phyloP scores from a whole-genome alignment of 2,329 filamentous ascomycete genomes.

The Blumeria graminis region DNA sequence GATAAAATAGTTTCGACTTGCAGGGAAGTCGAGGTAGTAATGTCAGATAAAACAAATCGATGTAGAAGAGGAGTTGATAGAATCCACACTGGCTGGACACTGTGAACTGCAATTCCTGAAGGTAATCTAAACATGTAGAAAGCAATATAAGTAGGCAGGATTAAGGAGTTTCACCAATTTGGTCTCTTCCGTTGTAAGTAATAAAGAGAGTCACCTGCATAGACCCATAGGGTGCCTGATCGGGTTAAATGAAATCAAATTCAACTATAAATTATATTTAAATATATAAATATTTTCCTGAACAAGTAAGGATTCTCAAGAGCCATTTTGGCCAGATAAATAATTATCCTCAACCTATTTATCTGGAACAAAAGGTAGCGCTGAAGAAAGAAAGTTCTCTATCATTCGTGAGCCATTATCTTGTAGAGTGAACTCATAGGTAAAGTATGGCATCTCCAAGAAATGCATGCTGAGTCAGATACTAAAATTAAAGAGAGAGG shows the following conservation, averaged over 20 bases:
- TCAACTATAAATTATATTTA: background rate
- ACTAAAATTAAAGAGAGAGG: too few relatives aligned
- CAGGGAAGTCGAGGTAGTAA: background rate
- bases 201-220: too few relatives aligned
- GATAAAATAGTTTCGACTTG: too few relatives aligned
- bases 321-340: background rate
- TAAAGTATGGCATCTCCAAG: too few relatives aligned
- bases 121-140: background rate
- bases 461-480: too few relatives aligned
- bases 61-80: background rate
- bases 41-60: background rate
- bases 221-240: background rate
- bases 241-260: background rate
- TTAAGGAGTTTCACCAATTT: background rate
- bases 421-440: background rate
- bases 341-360: background rate
- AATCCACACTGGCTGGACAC: background rate
- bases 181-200: too few relatives aligned
- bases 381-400: background rate
- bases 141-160: background rate
- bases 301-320: too few relatives aligned
- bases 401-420: background rate
- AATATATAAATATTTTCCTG: too few relatives aligned
- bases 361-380: background rate
- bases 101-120: background rate